Percentiles rank a stretch among this genome's conserved stretches.
Evolutionary conservation across 2,329 filamentous ascomycete genomes (phyloP).

Genomic region (Bimuria novae-zelandiae): DNA sequence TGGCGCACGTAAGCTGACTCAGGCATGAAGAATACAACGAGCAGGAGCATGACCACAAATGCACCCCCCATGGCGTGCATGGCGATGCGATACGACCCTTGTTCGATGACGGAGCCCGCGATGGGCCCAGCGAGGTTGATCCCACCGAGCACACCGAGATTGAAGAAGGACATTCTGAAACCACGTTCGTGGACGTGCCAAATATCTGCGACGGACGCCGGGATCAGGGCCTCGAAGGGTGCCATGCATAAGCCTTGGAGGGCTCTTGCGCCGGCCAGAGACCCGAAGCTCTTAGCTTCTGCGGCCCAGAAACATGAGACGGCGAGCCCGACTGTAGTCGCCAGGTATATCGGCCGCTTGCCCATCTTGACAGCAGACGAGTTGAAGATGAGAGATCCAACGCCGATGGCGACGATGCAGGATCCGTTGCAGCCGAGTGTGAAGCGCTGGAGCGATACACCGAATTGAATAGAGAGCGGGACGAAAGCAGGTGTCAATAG

Average conservation of each 20-base stretch:
- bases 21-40: slow-evolving; percentile 33
- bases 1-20: slow-evolving; percentile 23
- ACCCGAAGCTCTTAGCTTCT: slow-evolving; percentile 25
- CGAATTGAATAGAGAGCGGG: slow-evolving; percentile 22
- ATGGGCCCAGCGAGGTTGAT: slow-evolving; percentile 32
- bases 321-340: slow-evolving; percentile 25
- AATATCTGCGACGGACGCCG: slow-evolving; percentile 27
- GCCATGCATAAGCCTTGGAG: slow-evolving; percentile 31
- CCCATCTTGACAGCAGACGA: slow-evolving; percentile 29
- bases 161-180: slow-evolving; percentile 30
- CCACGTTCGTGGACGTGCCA: slow-evolving; percentile 33
- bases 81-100: slow-evolving; percentile 23
- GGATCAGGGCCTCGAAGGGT: slow-evolving; percentile 32
- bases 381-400: slow-evolving; percentile 27
- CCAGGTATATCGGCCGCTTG: slow-evolving; percentile 25
- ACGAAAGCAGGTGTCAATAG: slow-evolving; percentile 30
- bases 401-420: slow-evolving; percentile 26
- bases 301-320: slow-evolving; percentile 31
- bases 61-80: slow-evolving; percentile 31
- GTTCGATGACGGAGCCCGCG: slow-evolving; percentile 27
- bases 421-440: slow-evolving; percentile 26
- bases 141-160: slow-evolving; percentile 29
- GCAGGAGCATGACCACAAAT: slow-evolving; percentile 25
- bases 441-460: slow-evolving; percentile 25
- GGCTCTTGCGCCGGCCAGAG: slow-evolving; percentile 24